These are phyloP conservation scores for Cyanidiococcus yangmingshanensis DNA, from an alignment of 23 red algal genomes.

Conservation along the genomic window DNA sequence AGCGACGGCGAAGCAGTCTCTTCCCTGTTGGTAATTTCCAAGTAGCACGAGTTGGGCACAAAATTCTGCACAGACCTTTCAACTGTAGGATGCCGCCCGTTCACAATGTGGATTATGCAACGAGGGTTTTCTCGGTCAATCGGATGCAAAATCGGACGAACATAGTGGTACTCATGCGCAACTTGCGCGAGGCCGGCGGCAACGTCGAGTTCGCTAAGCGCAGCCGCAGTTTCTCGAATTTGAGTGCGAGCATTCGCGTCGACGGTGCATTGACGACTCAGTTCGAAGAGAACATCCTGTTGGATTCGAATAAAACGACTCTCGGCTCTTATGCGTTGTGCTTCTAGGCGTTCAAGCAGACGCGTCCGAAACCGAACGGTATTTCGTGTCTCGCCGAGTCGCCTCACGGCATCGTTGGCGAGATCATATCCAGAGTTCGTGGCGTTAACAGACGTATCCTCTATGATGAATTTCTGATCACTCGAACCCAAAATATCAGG, in stretches of 20 bases:
- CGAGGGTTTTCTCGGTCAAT: background rate
- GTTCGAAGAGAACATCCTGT: constrained; percentile 3
- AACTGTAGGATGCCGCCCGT: constrained; percentile 25
- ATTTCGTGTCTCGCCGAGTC: background rate
- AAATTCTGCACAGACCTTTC: constrained; percentile 19
- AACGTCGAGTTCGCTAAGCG: constrained; percentile 28
- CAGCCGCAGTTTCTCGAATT: constrained; percentile 19
- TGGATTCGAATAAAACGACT: constrained; percentile 9
- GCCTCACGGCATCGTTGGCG: background rate
- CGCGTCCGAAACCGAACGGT: constrained; percentile 7
- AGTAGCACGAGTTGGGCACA: constrained; percentile 2
- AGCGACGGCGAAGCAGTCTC: background rate
- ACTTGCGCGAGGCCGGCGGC: constrained; percentile 14
- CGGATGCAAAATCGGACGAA: constrained; percentile 2
- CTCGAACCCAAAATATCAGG: background rate
- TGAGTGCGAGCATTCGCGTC: background rate
- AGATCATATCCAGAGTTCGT: background rate
- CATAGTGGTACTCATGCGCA: constrained; percentile 21
- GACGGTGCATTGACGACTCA: background rate
- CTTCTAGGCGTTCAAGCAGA: background rate
- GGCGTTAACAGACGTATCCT: background rate
- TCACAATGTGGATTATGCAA: background rate
- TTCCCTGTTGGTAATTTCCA: background rate
- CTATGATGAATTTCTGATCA: background rate
- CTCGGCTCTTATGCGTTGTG: background rate